Evolutionary conservation across 805 yeast species (phyloP).

Genomic region (Maudiozyma barnettii): DNA sequence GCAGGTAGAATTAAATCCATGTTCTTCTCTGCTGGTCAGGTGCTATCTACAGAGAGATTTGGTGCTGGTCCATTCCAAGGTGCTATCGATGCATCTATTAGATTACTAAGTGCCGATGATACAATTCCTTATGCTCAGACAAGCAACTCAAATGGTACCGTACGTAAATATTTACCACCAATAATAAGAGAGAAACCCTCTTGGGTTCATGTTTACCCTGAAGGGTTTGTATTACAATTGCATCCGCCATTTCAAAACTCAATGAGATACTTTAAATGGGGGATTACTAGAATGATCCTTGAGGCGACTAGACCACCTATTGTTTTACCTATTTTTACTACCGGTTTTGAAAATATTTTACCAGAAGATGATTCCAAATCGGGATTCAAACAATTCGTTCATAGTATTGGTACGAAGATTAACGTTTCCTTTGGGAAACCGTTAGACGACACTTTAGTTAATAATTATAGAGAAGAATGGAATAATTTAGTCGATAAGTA

Average conservation of each 20-base stretch:
- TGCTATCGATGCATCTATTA: constrained; percentile 75
- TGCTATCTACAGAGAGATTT: constrained; percentile 77
- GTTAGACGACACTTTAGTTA: constrained; percentile 50
- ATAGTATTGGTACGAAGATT: constrained; percentile 57
- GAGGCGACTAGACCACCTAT: constrained; percentile 81
- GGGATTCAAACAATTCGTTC: constrained; percentile 49
- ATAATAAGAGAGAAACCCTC: constrained; percentile 55
- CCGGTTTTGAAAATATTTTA: constrained; percentile 78
- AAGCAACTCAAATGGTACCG: not conserved
- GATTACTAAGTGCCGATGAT: constrained; percentile 67
- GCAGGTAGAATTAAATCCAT: constrained; percentile 38
- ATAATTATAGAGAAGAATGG: constrained; percentile 63
- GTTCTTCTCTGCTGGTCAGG: constrained; percentile 82
- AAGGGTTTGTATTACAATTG: constrained; percentile 83
- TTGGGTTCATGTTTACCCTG: constrained; percentile 95
- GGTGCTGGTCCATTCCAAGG: constrained; percentile 93
- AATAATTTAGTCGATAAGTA: constrained; percentile 45
- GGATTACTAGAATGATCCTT: constrained; percentile 70
- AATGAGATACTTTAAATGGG: constrained; percentile 95
- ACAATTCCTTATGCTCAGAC: constrained; percentile 21
- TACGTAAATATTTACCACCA: constrained; percentile 38
- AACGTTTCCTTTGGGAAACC: constrained; percentile 65
- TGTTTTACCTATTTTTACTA: constrained; percentile 73
- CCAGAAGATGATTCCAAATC: constrained; percentile 60
- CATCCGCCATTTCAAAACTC: constrained; percentile 73